phyloP scores from a whole-genome alignment of 768 basidiomycete species.

The Boletellus emodensis region DNA sequence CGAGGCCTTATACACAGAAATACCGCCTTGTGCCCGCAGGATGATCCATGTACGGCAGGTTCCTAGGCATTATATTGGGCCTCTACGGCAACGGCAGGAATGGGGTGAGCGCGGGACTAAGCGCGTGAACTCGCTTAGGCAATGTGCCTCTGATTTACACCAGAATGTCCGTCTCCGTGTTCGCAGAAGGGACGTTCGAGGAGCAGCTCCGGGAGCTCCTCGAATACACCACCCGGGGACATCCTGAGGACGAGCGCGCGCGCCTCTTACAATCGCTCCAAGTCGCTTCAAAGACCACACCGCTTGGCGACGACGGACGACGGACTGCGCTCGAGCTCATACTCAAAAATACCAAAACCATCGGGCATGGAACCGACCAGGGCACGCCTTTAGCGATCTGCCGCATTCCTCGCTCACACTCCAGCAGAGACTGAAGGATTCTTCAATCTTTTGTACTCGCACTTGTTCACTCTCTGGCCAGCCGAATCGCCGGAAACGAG shows the following conservation, averaged over 20 bases:
- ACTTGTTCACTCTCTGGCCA: conserved; percentile 60
- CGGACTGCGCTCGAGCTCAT: conserved; percentile 57
- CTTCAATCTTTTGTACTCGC: conserved; percentile 78
- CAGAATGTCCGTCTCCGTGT: conserved; percentile 59
- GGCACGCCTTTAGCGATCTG: conserved; percentile 41
- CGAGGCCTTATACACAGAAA: conserved; percentile 22
- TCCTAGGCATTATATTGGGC: too few relatives aligned
- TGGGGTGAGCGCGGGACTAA: too few relatives aligned
- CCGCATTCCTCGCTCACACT: conserved; percentile 3
- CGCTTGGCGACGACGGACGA: conserved; percentile 51
- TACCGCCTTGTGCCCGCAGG: too few relatives aligned
- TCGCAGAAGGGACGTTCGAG: conserved; percentile 84
- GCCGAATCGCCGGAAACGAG: conserved; percentile 53
- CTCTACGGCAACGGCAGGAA: too few relatives aligned
- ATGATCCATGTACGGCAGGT: too few relatives aligned
- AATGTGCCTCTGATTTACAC: too few relatives aligned
- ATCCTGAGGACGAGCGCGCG: conserved; percentile 64
- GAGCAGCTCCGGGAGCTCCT: conserved; percentile 82
- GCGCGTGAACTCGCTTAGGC: too few relatives aligned
- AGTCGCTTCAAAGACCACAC: conserved; percentile 48
- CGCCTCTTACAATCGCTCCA: conserved; percentile 63
- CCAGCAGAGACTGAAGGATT: conserved; percentile 76
- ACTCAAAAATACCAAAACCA: conserved; percentile 55
- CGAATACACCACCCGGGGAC: conserved; percentile 63
- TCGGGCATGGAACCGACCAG: conserved; percentile 77